Percentiles rank a stretch among this genome's conserved stretches.
Conservation (phyloP, 2,329 filamentous ascomycete genomes). For the Monilinia vaccinii-corymbosi region DNA sequence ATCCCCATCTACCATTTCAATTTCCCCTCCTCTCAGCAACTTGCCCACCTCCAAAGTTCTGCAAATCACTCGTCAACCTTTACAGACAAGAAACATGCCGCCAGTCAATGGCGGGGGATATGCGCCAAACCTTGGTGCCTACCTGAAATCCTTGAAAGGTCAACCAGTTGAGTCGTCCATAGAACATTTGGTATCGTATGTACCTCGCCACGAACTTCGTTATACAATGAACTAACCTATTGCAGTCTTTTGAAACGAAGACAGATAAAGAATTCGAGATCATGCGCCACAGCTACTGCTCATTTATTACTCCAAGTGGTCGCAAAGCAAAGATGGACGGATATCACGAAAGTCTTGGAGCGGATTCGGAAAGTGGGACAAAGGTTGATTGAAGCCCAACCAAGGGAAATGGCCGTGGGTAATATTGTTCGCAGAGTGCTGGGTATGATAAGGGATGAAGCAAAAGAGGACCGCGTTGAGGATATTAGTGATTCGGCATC, state of each 20-base stretch:
- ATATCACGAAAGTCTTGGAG: conserved; percentile 69
- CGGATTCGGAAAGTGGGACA: conserved; percentile 72
- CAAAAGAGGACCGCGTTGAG: conserved; percentile 67
- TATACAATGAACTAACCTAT: conserved; percentile 11
- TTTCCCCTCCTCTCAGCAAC: background rate
- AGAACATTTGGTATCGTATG: conserved; percentile 71
- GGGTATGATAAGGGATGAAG: conserved; percentile 84
- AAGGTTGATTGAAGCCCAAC: conserved; percentile 69
- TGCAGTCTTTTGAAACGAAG: conserved; percentile 71
- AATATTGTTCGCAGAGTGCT: conserved; percentile 90
- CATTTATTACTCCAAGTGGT: conserved; percentile 83
- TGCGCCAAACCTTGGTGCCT: conserved; percentile 68
- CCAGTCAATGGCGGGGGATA: conserved; percentile 32
- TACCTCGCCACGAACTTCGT: conserved; percentile 5
- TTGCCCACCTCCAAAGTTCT: background rate
- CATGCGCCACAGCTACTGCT: conserved; percentile 85
- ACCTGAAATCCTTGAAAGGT: conserved; percentile 69
- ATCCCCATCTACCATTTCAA: background rate
- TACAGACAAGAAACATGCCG: background rate
- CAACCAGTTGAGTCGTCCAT: conserved; percentile 72
- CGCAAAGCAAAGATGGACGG: conserved; percentile 67
- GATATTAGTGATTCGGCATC: conserved; percentile 30
- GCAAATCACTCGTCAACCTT: background rate
- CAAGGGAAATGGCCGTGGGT: conserved; percentile 82
- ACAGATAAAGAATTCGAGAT: conserved; percentile 79